Evolutionary conservation across 768 basidiomycete species (phyloP), one percentile per base, ranked within the genome.

Genomic region (Mycena filopes): DNA sequence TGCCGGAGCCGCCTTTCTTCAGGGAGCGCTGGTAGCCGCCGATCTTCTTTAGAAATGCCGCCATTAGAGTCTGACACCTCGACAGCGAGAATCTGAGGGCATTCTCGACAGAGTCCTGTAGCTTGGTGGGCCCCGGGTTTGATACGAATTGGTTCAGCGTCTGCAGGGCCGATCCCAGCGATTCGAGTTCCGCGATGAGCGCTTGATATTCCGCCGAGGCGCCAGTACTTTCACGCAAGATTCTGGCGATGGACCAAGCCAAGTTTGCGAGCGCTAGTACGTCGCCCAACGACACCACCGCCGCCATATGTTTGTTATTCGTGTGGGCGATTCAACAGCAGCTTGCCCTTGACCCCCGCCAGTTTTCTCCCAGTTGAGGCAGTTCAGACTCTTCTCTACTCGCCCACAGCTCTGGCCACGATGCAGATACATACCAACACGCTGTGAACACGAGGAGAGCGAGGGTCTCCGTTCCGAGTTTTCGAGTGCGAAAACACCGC

Each of bases 1-100:
- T 58, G 16, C 55, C 55, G 4, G 55, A 55, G 41, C 41, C 55
- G 28, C 41, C 55, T 15, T 55, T 58, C 46, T 58, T 47, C 56
- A 58, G n/a, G 8, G 29, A 36, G 13, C 15, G 33, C 20, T 58
- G 31, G 15, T 58, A 38, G 8, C 47, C 47, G 23, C 40, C 47
- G 7, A 28, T 23, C 11, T 40, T 46, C 33, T 58, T 49, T 33
- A 58, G 20, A 25, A 58, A 58, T 20, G 11, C 56, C 13, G 21
- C 8, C 46, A 49, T 58, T 16, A 47, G 45, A 4, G 23, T 23
- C 46, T 41, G 57, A 38, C 46, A 58, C n/a, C 28, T 38, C 3
- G 38, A 40, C 18, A 58, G 47, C 10, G 57, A 18, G 36, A 28
- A 49, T 11, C 29, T 49, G 36, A 48, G 9, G 16, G 46, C 7